Percentiles rank a stretch among this genome's conserved stretches.
These are phyloP conservation scores for Leishmania arabica DNA, from an alignment of 208 protist species.

Conservation along the genomic window DNA sequence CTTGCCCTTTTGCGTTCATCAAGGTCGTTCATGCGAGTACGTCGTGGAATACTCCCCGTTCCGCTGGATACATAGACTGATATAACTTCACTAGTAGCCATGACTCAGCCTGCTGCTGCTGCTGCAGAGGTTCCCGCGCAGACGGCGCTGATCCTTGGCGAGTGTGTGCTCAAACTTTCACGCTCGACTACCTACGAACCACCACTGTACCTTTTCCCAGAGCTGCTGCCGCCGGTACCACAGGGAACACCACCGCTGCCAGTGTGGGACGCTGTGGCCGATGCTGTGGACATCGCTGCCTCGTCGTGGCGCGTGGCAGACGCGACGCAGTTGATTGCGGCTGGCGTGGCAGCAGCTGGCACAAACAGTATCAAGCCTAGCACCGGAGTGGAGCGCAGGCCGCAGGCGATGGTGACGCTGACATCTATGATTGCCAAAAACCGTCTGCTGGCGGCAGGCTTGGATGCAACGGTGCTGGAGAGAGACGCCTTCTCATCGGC, in stretches of 20 bases:
- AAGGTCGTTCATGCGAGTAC: background rate
- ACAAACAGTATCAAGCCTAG: background rate
- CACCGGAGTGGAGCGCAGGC: slow-evolving; percentile 4
- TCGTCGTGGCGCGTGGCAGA: slow-evolving; percentile 80
- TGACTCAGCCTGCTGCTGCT: background rate
- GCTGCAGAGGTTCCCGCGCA: background rate
- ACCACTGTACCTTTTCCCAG: slow-evolving; percentile 86
- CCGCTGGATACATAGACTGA: background rate
- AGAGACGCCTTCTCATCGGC: slow-evolving; percentile 65
- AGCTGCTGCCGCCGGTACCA: slow-evolving; percentile 75
- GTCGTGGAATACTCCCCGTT: background rate
- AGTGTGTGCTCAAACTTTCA: slow-evolving; percentile 63
- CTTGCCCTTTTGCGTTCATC: background rate
- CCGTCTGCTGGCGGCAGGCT: slow-evolving; percentile 52
- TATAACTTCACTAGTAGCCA: background rate
- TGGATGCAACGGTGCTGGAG: slow-evolving; percentile 52
- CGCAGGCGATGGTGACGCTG: slow-evolving; percentile 43
- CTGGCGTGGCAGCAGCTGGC: slow-evolving; percentile 15
- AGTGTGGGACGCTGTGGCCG: slow-evolving; percentile 80
- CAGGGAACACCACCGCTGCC: slow-evolving; percentile 57
- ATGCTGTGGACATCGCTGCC: slow-evolving; percentile 66
- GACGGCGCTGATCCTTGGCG: slow-evolving; percentile 43
- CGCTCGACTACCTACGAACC: slow-evolving; percentile 79
- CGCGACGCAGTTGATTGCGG: slow-evolving; percentile 33
- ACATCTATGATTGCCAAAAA: slow-evolving; percentile 71